Conservation (phyloP, 306 rosid genomes). For the Delonix regia region DNA sequence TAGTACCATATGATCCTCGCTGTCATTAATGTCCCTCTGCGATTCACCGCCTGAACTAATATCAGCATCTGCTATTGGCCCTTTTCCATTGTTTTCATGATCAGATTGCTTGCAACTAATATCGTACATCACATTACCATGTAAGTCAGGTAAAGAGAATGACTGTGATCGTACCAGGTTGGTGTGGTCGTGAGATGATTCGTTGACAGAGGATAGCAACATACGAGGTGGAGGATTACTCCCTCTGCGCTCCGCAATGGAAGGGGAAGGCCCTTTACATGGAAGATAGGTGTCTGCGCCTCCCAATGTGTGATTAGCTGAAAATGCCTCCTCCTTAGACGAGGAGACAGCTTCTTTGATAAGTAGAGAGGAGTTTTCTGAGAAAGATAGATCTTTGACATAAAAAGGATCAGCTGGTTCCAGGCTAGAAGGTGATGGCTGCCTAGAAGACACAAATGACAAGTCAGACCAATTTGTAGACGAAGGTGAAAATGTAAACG, state of each 20-base stretch:
- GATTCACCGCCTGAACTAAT: conserved; percentile 37
- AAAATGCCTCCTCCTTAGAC: conserved; percentile 48
- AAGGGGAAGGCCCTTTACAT: conserved; percentile 50
- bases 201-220: conserved; percentile 64
- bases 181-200: conserved; percentile 52
- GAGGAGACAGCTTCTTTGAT: conserved; percentile 50
- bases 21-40: conserved; percentile 35
- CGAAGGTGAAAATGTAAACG: conserved; percentile 79
- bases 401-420: conserved; percentile 57
- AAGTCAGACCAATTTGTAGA: conserved; percentile 91
- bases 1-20: conserved; percentile 14
- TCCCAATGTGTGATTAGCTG: conserved; percentile 40
- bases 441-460: conserved; percentile 68
- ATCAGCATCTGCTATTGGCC: conserved; percentile 43
- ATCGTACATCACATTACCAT: conserved; percentile 54
- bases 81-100: conserved; percentile 43
- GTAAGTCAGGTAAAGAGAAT: conserved; percentile 57
- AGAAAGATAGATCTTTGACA: conserved; percentile 50
- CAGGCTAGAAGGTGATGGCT: conserved; percentile 77
- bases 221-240: conserved; percentile 83
- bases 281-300: conserved; percentile 36
- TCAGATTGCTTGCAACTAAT: conserved; percentile 47
- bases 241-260: conserved; percentile 95
- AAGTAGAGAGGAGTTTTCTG: conserved; percentile 43
- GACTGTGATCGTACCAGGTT: conserved; percentile 62